Evolutionary conservation across 2,329 filamentous ascomycete species (phyloP), one percentile per base, ranked within the genome.

Genomic region (Trichoderma semiorbis): DNA sequence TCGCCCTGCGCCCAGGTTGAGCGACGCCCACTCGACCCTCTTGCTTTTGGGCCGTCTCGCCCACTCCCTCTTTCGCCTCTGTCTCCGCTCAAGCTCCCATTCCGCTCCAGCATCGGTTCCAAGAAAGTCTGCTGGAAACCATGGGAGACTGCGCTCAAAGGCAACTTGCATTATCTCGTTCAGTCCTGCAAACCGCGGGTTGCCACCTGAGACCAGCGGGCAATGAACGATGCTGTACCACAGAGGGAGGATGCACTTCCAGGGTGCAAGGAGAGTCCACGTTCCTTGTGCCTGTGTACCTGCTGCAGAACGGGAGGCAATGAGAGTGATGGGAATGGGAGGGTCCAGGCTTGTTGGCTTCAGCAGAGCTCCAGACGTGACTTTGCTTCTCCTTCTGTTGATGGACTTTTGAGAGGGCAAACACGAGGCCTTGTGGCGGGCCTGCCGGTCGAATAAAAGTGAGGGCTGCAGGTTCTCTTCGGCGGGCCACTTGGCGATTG

Each of bases 211-310:
- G 0, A 90, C 92, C 0, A 97, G 85, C 0, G 93, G 93, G 72
- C 91, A 94, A 78, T 94, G 94, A 82, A 97, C 91, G 16, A 98
- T 82, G 61, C 89, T 90, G 76, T 95, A 92, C 96, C 96, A 99
- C 36, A 98, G 85, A 0, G 93, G 89, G 43, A 90, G 85, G 43
- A 98, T 92, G 76, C 93, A 97, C 78, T 93, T 94, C 94, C 95
- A 98, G 0, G 96, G 96, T 3, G 96, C 86, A 28, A 98, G 85
- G 1, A 98, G 79, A 0, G 91, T 96, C 94, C 94, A 98, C 0
- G 86, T 90, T 0, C 92, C 91, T 62, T 92, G 90, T 1, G 85
- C 83, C 61, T 86, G 87, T 12, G 80, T 83, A 47, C 82, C 81
- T 1, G 79, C 76, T 12, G 82, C 79, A 11, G 85, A 79, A 4